These are phyloP conservation scores for Pichia sp. DNA, from an alignment of 1,139 yeast genomes.

Conservation along the genomic window DNA sequence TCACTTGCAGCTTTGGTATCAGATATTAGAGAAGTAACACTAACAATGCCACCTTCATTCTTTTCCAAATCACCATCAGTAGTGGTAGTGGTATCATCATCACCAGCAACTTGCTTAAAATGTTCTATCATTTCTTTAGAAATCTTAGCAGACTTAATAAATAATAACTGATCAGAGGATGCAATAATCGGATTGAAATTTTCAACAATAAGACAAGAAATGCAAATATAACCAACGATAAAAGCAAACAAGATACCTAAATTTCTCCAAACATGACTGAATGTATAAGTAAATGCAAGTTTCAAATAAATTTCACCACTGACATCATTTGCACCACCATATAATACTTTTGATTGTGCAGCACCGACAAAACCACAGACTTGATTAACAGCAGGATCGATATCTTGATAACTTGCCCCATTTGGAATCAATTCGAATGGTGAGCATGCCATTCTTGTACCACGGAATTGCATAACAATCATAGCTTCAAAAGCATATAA, in stretches of 20 bases:
- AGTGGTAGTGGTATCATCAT: background rate
- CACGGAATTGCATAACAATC: constrained; percentile 53
- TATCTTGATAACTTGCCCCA: constrained; percentile 46
- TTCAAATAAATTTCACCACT: constrained; percentile 43
- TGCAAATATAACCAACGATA: constrained; percentile 37
- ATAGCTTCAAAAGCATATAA: constrained; percentile 56
- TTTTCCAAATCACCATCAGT: background rate
- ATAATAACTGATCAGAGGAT: constrained; percentile 25
- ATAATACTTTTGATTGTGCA: constrained; percentile 31
- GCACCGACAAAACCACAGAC: constrained; percentile 53
- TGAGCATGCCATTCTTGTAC: constrained; percentile 50
- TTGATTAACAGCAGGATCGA: constrained; percentile 37
- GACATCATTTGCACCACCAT: constrained; percentile 44
- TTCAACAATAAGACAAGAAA: constrained; percentile 37
- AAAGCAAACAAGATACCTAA: constrained; percentile 46
- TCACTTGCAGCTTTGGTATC: background rate
- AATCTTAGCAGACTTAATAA: constrained; percentile 20
- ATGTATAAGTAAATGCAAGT: constrained; percentile 37
- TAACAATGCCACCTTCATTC: constrained; percentile 33
- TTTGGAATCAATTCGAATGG: constrained; percentile 41
- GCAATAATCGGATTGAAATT: constrained; percentile 20
- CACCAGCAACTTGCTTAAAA: background rate
- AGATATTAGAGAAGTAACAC: constrained; percentile 7
- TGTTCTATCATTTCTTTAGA: constrained; percentile 1
- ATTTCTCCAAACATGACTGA: constrained; percentile 49